phyloP scores from a whole-genome alignment of 2,329 filamentous ascomycete species.

The Penicillium hordei region DNA sequence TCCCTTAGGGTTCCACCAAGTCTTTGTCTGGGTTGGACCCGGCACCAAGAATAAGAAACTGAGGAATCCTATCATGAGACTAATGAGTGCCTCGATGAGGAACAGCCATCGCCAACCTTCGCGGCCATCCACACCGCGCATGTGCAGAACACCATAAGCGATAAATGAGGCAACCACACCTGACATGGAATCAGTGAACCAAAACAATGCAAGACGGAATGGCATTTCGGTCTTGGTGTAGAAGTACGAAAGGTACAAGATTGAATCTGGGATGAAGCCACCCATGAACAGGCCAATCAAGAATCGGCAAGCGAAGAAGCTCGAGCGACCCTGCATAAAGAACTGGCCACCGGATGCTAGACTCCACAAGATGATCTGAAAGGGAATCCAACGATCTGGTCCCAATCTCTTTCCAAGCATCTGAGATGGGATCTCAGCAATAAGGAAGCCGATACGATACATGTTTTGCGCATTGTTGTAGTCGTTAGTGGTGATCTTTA shows the following conservation, averaged over 20 bases:
- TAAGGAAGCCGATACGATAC: constrained; percentile 30
- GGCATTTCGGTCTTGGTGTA: constrained; percentile 38
- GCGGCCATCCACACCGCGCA: constrained; percentile 43
- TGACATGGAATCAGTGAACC: constrained; percentile 36
- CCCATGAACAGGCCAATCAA: constrained; percentile 52
- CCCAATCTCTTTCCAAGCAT: constrained; percentile 33
- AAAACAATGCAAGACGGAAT: constrained; percentile 40
- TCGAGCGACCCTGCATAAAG: constrained; percentile 31
- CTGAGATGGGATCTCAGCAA: constrained; percentile 34
- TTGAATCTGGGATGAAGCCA: constrained; percentile 51
- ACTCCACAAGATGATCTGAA: constrained; percentile 33
- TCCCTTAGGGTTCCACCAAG: constrained; percentile 58
- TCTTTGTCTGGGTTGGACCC: constrained; percentile 47
- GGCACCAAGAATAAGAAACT: constrained; percentile 46
- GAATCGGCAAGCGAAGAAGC: constrained; percentile 46
- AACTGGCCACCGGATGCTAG: constrained; percentile 27
- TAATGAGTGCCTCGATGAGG: constrained; percentile 47
- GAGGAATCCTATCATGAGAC: constrained; percentile 43
- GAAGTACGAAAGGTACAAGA: constrained; percentile 42
- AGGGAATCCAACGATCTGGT: constrained; percentile 31
- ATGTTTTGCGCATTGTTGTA: constrained; percentile 34
- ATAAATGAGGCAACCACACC: constrained; percentile 37
- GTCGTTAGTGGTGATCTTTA: constrained; percentile 33
- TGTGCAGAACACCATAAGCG: constrained; percentile 39
- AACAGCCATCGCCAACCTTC: constrained; percentile 49